Base-by-base conservation (phyloP, 169 alveolate species). In the Babesia ovis region DNA sequence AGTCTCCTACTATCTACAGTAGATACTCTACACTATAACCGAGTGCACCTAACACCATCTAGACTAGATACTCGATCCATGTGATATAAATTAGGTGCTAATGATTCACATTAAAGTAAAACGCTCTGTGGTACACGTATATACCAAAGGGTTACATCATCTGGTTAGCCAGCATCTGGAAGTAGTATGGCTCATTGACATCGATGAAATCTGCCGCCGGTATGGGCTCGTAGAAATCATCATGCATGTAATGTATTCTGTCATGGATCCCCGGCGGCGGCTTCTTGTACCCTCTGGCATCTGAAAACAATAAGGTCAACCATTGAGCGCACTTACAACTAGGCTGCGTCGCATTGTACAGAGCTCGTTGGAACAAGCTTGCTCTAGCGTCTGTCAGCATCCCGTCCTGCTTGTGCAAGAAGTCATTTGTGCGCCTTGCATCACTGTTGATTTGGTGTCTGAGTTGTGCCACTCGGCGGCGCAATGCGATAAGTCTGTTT, bases 331-430 rank as follows among this genome's bases (percentile, higher is more conserved):
- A 64, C 74, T 27, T 12, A 53, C 67, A 9, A 5, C 31, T 29
- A 20, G 72, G 69, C 39, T 43, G 64, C 8, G 64, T 69, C 34
- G 70, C 62, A 18, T 66, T 51, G 64, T 59, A 67, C 31, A 77
- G 72, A 23, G 85, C 85, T 29, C 73, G 59, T 56, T 77, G 74
- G 68, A 77, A 77, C 60, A 77, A 35, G 25, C 39, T 67, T 14
- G 79, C 71, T 64, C 80, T 77, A 66, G 85, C 85, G 48, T 77
- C 85, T 29, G 58, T 69, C 2, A 71, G 64, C 41, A 79, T 80
- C 22, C 55, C 74, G 45, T 61, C 51, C 62, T 79, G 73, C n/a
- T 31, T 57, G 22, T 54, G 42, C 71, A 79, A 31, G 27, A 79
- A 79, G 62, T 56, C 56, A 12, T 31, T 20, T 27, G 74, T 64